These are phyloP conservation scores for Erigeron canadensis DNA, from an alignment of 129 eudicot genomes.

Conservation along the genomic window DNA sequence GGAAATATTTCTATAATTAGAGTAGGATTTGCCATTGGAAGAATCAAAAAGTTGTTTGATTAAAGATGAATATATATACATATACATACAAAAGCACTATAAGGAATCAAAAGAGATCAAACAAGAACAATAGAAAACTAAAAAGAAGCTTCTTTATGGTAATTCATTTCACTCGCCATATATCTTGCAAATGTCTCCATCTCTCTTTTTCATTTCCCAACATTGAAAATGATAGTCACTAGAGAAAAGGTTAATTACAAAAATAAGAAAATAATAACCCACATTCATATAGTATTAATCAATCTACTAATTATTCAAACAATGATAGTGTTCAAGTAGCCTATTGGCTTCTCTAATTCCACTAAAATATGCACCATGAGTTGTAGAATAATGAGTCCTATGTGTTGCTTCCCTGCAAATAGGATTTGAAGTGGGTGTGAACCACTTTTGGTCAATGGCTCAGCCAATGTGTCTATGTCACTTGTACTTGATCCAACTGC, in stretches of 20 bases:
- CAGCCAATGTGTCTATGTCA: constrained; percentile 76
- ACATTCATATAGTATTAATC: not conserved
- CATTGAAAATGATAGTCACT: constrained; percentile 36
- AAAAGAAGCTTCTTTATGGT: constrained; percentile 51
- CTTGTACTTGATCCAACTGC: constrained; percentile 81
- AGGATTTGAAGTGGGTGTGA: constrained; percentile 63
- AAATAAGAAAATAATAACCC: constrained; percentile 17
- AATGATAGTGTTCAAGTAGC: constrained; percentile 76
- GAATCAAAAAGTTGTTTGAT: too few relatives aligned
- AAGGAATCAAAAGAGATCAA: constrained; percentile 30
- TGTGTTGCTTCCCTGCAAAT: constrained; percentile 99
- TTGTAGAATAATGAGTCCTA: constrained; percentile 88
- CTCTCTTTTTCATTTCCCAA: constrained; percentile 49
- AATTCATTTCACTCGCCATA: constrained; percentile 44
- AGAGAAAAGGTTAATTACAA: constrained; percentile 31
- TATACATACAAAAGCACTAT: too few relatives aligned
- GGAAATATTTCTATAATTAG: not conserved
- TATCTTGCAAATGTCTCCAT: constrained; percentile 46
- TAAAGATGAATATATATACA: too few relatives aligned
- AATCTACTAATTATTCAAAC: constrained; percentile 33
- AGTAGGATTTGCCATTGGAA: not conserved
- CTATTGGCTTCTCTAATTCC: constrained; percentile 97
- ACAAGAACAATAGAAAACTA: constrained; percentile 25
- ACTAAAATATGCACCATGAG: constrained; percentile 97
- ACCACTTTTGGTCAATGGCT: constrained; percentile 57